A percentile compares a stretch with the other conserved stretches of the same genome.
Conservation (phyloP, 768 basidiomycete species). For the Hericium alpestre region DNA sequence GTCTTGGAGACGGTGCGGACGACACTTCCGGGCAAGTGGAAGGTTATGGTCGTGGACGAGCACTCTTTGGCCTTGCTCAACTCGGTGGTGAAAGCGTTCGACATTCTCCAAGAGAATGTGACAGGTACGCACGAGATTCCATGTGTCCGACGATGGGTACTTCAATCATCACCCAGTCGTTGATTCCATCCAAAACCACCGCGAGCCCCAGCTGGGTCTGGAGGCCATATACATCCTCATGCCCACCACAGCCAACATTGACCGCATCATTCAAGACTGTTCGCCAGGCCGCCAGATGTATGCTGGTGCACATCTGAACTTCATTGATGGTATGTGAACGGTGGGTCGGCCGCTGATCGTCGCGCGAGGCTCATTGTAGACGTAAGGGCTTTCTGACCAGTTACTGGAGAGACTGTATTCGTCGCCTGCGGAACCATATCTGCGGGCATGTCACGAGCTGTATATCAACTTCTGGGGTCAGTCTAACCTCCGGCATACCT, state of each 20-base stretch:
- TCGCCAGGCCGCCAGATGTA: constrained; percentile 55
- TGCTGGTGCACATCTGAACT: constrained; percentile 82
- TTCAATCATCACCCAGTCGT: constrained; percentile 47
- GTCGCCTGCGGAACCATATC: constrained; percentile 65
- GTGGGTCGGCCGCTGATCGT: neutral
- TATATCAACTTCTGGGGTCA: constrained; percentile 90
- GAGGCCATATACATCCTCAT: constrained; percentile 93
- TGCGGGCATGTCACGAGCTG: constrained; percentile 75
- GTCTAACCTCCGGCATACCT: constrained; percentile 18
- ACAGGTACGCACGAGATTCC: constrained; percentile 53
- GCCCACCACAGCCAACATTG: constrained; percentile 90
- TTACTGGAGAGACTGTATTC: constrained; percentile 68
- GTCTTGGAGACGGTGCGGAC: constrained; percentile 79
- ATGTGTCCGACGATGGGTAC: too few relatives aligned
- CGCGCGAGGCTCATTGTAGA: neutral
- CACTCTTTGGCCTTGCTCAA: constrained; percentile 76
- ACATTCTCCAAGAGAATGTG: constrained; percentile 92
- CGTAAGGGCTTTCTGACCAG: constrained; percentile 61
- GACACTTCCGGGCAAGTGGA: constrained; percentile 88
- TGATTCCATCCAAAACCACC: constrained; percentile 75
- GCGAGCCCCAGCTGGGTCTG: constrained; percentile 74
- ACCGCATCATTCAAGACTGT: constrained; percentile 85
- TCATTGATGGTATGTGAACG: constrained; percentile 65
- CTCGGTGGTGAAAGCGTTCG: constrained; percentile 83
- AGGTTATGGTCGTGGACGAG: constrained; percentile 94